Conservation (phyloP, 2,329 filamentous ascomycete species). For the Pezicula rhizophila region DNA sequence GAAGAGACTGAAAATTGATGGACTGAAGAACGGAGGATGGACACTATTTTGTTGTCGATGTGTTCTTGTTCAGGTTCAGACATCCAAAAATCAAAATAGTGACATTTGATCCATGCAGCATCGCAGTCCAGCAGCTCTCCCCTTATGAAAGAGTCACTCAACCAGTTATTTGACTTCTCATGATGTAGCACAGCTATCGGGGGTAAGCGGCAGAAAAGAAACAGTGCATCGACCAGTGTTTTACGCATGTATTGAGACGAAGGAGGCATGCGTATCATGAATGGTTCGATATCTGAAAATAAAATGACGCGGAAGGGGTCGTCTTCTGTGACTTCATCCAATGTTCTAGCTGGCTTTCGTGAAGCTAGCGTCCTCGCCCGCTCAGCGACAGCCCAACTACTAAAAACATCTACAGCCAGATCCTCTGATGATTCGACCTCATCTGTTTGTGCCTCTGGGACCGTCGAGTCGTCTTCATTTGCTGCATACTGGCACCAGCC, state of each 20-base stretch:
- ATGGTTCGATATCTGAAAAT: conserved; percentile 65
- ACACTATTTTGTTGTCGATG: conserved; percentile 14
- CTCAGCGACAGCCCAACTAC: conserved; percentile 48
- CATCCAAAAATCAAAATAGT: not conserved
- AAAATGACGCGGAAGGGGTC: conserved; percentile 81
- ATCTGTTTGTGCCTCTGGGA: conserved; percentile 16
- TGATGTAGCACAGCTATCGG: conserved; percentile 29
- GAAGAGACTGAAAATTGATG: conserved; percentile 28
- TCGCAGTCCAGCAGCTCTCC: conserved; percentile 30
- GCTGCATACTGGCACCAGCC: conserved; percentile 61
- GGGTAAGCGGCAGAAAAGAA: conserved; percentile 63
- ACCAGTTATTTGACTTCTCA: conserved; percentile 27
- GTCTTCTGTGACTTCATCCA: conserved; percentile 69
- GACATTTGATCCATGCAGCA: conserved; percentile 8
- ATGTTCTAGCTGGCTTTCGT: conserved; percentile 60
- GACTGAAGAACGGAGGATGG: conserved; percentile 16
- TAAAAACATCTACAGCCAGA: conserved; percentile 26
- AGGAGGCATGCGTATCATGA: conserved; percentile 49
- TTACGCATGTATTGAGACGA: conserved; percentile 31
- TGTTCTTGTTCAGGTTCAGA: conserved; percentile 10
- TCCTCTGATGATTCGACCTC: conserved; percentile 10
- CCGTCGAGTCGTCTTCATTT: conserved; percentile 15
- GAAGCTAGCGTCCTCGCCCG: conserved; percentile 39
- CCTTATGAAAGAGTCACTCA: conserved; percentile 48
- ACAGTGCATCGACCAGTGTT: conserved; percentile 61